Percentiles rank a stretch among this genome's conserved stretches.
Conservation (phyloP, 2,329 filamentous ascomycete genomes). For the Bipolaris oryzae region DNA sequence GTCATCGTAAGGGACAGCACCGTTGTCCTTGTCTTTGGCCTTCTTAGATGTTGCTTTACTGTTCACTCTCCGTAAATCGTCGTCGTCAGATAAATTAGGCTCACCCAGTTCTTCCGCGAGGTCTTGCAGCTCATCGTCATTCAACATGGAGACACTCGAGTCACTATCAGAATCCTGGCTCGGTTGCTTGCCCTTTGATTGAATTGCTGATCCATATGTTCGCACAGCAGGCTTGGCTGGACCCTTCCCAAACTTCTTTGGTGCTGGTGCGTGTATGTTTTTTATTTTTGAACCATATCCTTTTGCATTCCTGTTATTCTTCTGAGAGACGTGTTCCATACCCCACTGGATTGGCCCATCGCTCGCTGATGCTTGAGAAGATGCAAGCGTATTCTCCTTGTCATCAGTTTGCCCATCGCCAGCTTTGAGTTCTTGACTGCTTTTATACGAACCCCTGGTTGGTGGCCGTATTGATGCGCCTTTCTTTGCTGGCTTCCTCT, state of each 20-base stretch:
- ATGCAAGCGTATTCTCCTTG: constrained; percentile 26
- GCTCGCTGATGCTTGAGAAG: constrained; percentile 9
- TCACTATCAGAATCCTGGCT: constrained; percentile 2
- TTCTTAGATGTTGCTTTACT: constrained; percentile 7
- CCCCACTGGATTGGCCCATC: constrained; percentile 8
- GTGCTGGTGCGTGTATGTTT: constrained; percentile 21
- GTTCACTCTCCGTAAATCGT: constrained; percentile 12
- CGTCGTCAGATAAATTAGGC: neutral
- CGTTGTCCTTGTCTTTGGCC: neutral
- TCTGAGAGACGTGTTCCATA: constrained; percentile 21
- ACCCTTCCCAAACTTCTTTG: constrained; percentile 12
- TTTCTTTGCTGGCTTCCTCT: constrained; percentile 4
- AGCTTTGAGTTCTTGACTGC: constrained; percentile 18
- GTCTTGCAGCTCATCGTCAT: constrained; percentile 7
- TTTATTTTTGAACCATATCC: constrained; percentile 10
- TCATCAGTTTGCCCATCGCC: constrained; percentile 10
- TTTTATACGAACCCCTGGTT: constrained; percentile 10
- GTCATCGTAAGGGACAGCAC: neutral
- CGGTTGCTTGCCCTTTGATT: neutral
- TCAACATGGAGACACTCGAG: constrained; percentile 10
- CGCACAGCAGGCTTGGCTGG: neutral
- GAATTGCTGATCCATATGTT: neutral
- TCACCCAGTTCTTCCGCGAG: constrained; percentile 1
- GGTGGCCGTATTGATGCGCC: constrained; percentile 13
- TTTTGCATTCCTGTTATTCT: neutral